Base-by-base conservation (phyloP, 2,329 filamentous ascomycete species). In the Dactylellina leptospora region DNA sequence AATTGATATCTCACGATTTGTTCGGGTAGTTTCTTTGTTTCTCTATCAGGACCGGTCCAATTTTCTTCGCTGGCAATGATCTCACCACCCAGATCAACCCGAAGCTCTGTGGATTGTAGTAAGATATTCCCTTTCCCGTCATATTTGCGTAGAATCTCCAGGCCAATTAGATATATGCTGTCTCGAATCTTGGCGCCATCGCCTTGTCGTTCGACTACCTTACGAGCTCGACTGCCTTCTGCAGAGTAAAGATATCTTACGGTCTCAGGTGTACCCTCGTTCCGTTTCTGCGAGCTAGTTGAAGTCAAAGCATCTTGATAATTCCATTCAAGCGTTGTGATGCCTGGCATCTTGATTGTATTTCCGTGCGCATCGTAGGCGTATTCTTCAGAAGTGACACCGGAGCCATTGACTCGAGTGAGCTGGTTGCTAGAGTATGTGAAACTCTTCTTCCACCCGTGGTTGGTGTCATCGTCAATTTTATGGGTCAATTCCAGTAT, bases 161-260 rank as follows among this genome's bases (percentile, higher is more conserved):
- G 16, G 40, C 40, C 40, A 22, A 9, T 8, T 18, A 44, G 4
- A 10, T 44, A 44, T 4, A 4, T 8, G 18, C 22, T 13, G 18
- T 44, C 40, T 3, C 11, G 11, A 18, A 44, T 16, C 16, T 11
- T 28, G 16, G 22, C 23, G 23, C 38, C 38, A 11, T 45, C 36
- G 20, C 3, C 30, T 30, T 30, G 40, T 36, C 20, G 40, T 59
- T 75, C 75, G 10, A 60, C 74, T 8, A 75, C 58, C 36, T 76
- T 76, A 9, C 75, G 64, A n/a, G 73, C 50, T 0, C 74, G 73
- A 10, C 23, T 28, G 0, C 75, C 75, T 1, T 16, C 11, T 6
- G 27, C 13, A 38, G 62, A 42, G 54, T 75, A 76, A 6, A 62
- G 45, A 55, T 76, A 76, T 22, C 60, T 75, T 1, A 73, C 64